Evolutionary conservation across 1,284 basidiomycete species (phyloP).

Genomic region (Leccinum griseonigrum): DNA sequence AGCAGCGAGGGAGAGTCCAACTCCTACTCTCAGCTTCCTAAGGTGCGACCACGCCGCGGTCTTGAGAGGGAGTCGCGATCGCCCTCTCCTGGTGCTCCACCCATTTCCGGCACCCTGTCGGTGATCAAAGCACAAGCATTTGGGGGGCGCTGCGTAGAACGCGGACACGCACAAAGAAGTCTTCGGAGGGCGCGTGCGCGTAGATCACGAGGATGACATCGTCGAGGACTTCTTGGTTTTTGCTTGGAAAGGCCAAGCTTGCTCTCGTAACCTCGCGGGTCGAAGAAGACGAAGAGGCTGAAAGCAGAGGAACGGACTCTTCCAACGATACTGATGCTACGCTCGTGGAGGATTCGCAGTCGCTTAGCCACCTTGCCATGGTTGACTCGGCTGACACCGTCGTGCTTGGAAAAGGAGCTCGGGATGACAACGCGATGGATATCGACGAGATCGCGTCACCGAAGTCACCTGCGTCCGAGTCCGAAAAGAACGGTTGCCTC

Average conservation of each 20-base stretch:
- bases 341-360: constrained; percentile 70
- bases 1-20: constrained; percentile 55
- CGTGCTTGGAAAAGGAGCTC: constrained; percentile 64
- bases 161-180: constrained; percentile 65
- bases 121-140: constrained; percentile 86
- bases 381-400: constrained; percentile 48
- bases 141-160: constrained; percentile 72
- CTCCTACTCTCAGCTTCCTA: constrained; percentile 40
- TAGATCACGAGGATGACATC: constrained; percentile 66
- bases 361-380: constrained; percentile 25
- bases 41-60: constrained; percentile 44
- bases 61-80: constrained; percentile 57
- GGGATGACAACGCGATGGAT: constrained; percentile 54
- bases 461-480: constrained; percentile 32
- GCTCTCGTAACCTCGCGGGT: constrained; percentile 88
- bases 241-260: constrained; percentile 83
- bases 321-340: constrained; percentile 83
- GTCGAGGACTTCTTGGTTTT: constrained; percentile 65
- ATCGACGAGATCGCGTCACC: constrained; percentile 42
- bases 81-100: constrained; percentile 60
- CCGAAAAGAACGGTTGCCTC: constrained; percentile 47
- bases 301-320: constrained; percentile 67
- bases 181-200: constrained; percentile 65
- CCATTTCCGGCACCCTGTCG: constrained; percentile 74
- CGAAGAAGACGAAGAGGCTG: constrained; percentile 79